Percentiles rank a stretch among this genome's conserved stretches.
phyloP scores from a whole-genome alignment of 805 yeast genomes.

The Ogataea pignaliae region DNA sequence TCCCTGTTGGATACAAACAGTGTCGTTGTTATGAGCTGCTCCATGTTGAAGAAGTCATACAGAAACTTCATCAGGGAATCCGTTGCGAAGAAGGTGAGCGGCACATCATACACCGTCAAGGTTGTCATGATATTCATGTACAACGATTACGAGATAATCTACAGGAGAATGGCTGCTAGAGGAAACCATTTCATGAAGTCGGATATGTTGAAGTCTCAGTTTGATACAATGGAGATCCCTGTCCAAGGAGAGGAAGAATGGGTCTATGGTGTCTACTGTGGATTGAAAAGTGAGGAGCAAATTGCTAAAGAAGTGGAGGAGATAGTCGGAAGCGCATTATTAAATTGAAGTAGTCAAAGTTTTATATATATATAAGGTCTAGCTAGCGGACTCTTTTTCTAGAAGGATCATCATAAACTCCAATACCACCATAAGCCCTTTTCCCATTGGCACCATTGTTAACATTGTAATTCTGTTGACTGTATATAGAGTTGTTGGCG shows the following conservation, averaged over 20 bases:
- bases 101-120: conserved; percentile 23
- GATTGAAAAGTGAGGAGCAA: conserved; percentile 11
- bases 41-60: conserved; percentile 73
- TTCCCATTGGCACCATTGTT: conserved; percentile 10
- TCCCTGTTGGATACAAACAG: conserved; percentile 28
- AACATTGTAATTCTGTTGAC: conserved; percentile 12
- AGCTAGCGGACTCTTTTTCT: conserved; percentile 10
- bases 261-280: conserved; percentile 16
- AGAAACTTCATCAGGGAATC: conserved; percentile 53
- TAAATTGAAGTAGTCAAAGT: not conserved
- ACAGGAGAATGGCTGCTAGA: conserved; percentile 58
- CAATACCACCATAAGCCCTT: conserved; percentile 6
- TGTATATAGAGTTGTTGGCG: conserved; percentile 21
- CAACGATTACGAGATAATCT: conserved; percentile 57
- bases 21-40: conserved; percentile 68
- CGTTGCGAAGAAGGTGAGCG: conserved; percentile 19
- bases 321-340: not conserved
- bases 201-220: conserved; percentile 78
- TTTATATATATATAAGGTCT: not conserved
- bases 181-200: conserved; percentile 83
- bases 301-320: conserved; percentile 11
- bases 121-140: conserved; percentile 65
- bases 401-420: conserved; percentile 9
- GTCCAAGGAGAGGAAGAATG: conserved; percentile 11
- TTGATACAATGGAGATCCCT: conserved; percentile 72